These are phyloP conservation scores for Oxytropis ochrocephala DNA, from an alignment of 306 rosid genomes.

Conservation along the genomic window DNA sequence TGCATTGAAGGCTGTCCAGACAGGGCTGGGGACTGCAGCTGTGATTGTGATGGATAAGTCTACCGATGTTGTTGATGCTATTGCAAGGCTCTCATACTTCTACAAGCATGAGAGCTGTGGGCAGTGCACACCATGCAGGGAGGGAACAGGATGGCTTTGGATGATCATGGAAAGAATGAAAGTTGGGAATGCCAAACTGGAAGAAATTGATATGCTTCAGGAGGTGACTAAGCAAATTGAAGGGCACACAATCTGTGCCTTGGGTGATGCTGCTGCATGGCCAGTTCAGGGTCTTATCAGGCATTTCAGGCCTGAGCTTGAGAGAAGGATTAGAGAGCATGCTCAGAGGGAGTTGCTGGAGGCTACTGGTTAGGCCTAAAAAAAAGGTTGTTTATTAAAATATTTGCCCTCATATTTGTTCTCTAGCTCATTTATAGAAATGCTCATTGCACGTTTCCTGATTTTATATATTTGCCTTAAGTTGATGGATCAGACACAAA, in stretches of 20 bases:
- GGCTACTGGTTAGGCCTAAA: slow-evolving; percentile 62
- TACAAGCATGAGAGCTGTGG: slow-evolving; percentile 99
- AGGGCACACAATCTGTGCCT: slow-evolving; percentile 96
- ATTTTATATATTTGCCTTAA: not conserved
- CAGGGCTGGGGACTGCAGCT: slow-evolving; percentile 98
- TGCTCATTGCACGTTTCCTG: not conserved
- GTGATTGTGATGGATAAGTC: slow-evolving; percentile 99
- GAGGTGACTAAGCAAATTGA: slow-evolving; percentile 97
- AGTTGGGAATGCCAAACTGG: slow-evolving; percentile 93
- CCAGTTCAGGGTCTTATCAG: slow-evolving; percentile 99
- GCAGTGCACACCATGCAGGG: slow-evolving; percentile 99
- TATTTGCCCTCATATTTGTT: not conserved
- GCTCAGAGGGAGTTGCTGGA: slow-evolving; percentile 84
- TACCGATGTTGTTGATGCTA: slow-evolving; percentile 94
- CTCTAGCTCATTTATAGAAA: not conserved
- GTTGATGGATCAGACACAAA: slow-evolving; percentile 14
- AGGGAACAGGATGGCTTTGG: slow-evolving; percentile 99
- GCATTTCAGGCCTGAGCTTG: slow-evolving; percentile 98
- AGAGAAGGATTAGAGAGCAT: slow-evolving; percentile 85
- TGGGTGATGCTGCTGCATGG: slow-evolving; percentile 99
- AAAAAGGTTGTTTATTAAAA: slow-evolving; percentile 39
- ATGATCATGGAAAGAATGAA: slow-evolving; percentile 96
- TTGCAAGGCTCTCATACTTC: slow-evolving; percentile 96
- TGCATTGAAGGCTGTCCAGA: slow-evolving; percentile 77
- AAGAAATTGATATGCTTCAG: slow-evolving; percentile 98